phyloP scores from a whole-genome alignment of 768 basidiomycete species.

The Lanmaoa rubissima region DNA sequence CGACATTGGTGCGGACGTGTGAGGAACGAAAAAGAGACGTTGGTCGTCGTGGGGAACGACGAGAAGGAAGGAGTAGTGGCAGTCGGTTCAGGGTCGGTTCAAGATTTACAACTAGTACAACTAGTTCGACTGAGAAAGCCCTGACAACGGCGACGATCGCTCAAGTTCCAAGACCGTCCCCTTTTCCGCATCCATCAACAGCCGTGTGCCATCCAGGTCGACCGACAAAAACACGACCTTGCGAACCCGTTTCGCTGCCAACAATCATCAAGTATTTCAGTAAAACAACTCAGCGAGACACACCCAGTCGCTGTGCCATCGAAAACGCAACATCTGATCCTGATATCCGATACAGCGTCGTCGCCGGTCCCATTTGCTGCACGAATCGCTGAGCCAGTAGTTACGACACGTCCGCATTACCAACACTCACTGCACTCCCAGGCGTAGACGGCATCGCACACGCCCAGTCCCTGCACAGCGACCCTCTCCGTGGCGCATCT shows the following conservation, averaged over 20 bases:
- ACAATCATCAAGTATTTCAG: background rate
- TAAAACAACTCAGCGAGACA: slow-evolving; percentile 24
- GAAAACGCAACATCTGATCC: slow-evolving; percentile 61
- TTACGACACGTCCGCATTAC: background rate
- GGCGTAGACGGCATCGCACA: slow-evolving; percentile 67
- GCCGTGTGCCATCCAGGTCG: slow-evolving; percentile 53
- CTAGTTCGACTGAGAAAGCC: background rate
- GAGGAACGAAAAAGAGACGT: background rate
- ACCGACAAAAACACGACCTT: slow-evolving; percentile 74
- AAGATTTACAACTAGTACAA: background rate
- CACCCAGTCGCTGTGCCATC: slow-evolving; percentile 83
- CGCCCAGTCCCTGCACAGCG: slow-evolving; percentile 73
- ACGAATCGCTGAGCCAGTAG: slow-evolving; percentile 1
- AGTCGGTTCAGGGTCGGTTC: slow-evolving; percentile 33
- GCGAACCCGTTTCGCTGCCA: slow-evolving; percentile 58
- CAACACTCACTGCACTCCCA: slow-evolving; percentile 23
- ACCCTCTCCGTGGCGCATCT: slow-evolving; percentile 52
- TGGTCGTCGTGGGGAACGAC: slow-evolving; percentile 20
- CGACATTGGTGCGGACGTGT: slow-evolving; percentile 41
- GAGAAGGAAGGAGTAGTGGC: background rate
- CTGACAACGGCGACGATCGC: background rate
- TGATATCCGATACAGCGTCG: slow-evolving; percentile 61
- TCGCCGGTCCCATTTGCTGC: slow-evolving; percentile 40
- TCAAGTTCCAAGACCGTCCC: slow-evolving; percentile 43
- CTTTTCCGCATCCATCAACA: slow-evolving; percentile 60